Evolutionary conservation across 1,139 yeast genomes (phyloP), one percentile per base, ranked within the genome.

Genomic region (Arxiozyma bovina): DNA sequence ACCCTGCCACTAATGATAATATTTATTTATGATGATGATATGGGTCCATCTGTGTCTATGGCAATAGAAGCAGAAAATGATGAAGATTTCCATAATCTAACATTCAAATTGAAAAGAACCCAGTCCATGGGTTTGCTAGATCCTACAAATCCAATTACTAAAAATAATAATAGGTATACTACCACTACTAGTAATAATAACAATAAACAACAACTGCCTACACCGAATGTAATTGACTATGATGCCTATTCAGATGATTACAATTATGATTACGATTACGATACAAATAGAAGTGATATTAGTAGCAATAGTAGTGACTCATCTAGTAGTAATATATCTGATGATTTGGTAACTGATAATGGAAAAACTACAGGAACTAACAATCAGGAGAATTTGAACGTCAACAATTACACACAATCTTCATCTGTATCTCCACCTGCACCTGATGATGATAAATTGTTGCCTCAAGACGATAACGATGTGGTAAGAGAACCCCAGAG

Each of bases 401-500:
- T 66, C 45, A 55, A 61, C 48, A 51, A 46, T 48, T 25, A 59
- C 51, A 52, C 58, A 42, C 54, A 53, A 18, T 63, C 64, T 6
- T 57, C 61, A 6, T 63, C 68, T 4, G 63, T 57, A n/a, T 68
- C 71, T 6, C 70, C 71, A 3, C 66, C 72, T 2, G 74, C 78
- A 1, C 74, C 70, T 40, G 65, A 73, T 5, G 70, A 72, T 12
- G 73, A 68, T 51, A 69, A 64, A 20, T 60, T 72, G 42, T 66
- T 72, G 40, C 87, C 89, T 18, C 90, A 87, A 64, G 99, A 93
- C 70, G 99, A 93, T 71, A 81, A 83, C 34, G 95, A 87, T 63
- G 77, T 91, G 43, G 80, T 80, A 53, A 80, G 81, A 60, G 95
- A 87, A 64, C 97, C 98, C 6, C 80, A 86, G 50, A 79, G 85